Conservation (phyloP, 169 alveolate genomes). For the Plasmodium malariae region DNA sequence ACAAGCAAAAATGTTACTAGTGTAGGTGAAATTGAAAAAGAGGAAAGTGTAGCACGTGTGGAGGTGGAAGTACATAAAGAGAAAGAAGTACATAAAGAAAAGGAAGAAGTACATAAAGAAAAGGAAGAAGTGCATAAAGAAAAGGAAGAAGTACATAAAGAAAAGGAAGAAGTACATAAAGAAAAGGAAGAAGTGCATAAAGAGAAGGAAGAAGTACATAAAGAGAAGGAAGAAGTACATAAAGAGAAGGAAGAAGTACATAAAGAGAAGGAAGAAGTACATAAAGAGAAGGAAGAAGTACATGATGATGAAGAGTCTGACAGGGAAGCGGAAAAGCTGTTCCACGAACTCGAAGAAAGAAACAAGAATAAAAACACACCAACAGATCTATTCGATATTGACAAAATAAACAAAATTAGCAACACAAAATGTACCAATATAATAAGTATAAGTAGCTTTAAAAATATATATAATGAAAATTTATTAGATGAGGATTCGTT, state of each 20-base stretch:
- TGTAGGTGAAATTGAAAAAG: not conserved
- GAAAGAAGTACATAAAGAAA: too few relatives aligned
- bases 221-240: too few relatives aligned
- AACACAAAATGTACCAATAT: conserved; percentile 59
- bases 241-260: too few relatives aligned
- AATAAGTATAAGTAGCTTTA: conserved; percentile 73
- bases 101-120: too few relatives aligned
- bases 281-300: not conserved
- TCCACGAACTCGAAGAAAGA: conserved; percentile 31
- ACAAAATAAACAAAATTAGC: conserved; percentile 55
- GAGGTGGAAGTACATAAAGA: too few relatives aligned
- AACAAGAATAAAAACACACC: conserved; percentile 14
- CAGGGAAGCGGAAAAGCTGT: conserved; percentile 27
- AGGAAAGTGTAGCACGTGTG: not conserved
- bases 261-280: too few relatives aligned
- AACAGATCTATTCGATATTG: conserved; percentile 62
- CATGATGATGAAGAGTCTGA: not conserved
- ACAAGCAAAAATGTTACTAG: not conserved
- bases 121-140: too few relatives aligned
- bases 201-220: too few relatives aligned
- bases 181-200: too few relatives aligned
- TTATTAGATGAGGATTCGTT: conserved; percentile 65
- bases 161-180: too few relatives aligned
- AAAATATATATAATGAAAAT: conserved; percentile 72
- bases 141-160: too few relatives aligned